Evolutionary conservation across 83 land plant species (phyloP), one percentile per base, ranked within the genome.

Genomic region (Picea abies): DNA sequence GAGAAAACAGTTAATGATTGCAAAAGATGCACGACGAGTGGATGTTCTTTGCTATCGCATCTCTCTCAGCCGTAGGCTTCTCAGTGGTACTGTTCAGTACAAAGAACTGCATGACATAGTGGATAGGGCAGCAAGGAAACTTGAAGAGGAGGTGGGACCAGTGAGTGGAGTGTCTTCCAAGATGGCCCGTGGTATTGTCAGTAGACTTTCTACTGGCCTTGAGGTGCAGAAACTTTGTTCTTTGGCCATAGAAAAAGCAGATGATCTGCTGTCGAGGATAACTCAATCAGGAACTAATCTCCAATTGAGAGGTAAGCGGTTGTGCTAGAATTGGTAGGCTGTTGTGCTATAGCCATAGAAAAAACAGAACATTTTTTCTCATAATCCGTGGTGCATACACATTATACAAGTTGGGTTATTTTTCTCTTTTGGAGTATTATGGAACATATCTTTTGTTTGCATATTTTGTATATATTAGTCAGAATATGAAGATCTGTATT

Each of bases 1-100:
- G 91, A 88, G 85, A 78, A 94, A 94, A 82, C 98, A 96, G 75
- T 78, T 96, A 29, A 10, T 85, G 23, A 72, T 87, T 67, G 98
- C 98, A 80, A 96, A 92, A 83, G 97, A 89, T 60, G 93, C 98
- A 26, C 89, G 97, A 69, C 76, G 98, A 37, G 92, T 96, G 10
- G 98, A 96, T 81, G 83, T 87, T n/a, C 82, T 96, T 37, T 92
- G 93, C 44, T 82, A 89, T 67, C 90, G 97, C 15, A 41, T 96
- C 12, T 89, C 88, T 58, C 72, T 94, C 15, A 84, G 93, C 72
- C 85, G 85, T 41, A 87, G 87, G 81, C 88, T 96, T 25, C 87
- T 94, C 1, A 60, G 52, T 62, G 90, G 90, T 15, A 94, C 93
- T 4, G 49, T 80, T 19, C 86, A 85, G 66, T 91, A 88, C 69